Conservation (phyloP, 2,329 filamentous ascomycete species). For the Elsinoe necatrix region DNA sequence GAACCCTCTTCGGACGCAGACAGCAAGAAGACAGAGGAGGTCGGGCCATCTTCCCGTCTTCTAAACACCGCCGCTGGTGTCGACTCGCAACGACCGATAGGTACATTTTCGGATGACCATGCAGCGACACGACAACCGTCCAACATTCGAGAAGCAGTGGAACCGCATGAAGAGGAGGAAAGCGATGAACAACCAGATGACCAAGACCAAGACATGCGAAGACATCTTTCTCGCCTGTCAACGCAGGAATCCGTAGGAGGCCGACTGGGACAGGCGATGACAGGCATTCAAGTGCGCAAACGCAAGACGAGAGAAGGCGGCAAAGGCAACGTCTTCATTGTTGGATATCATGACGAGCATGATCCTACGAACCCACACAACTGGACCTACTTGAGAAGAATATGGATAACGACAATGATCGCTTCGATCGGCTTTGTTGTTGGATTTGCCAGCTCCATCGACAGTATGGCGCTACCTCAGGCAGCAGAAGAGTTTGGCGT, state of each 20-base stretch:
- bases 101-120: conserved; percentile 2
- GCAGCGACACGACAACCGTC: neutral
- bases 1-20: neutral
- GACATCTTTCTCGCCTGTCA: conserved; percentile 23
- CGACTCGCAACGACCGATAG: neutral
- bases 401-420: conserved; percentile 30
- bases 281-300: conserved; percentile 31
- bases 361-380: conserved; percentile 33
- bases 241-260: conserved; percentile 28
- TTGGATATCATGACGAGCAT: conserved; percentile 30
- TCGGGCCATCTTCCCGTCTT: neutral
- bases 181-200: conserved; percentile 17
- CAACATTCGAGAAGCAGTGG: conserved; percentile 4
- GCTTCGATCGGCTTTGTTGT: conserved; percentile 43
- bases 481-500: conserved; percentile 42
- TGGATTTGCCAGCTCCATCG: conserved; percentile 45
- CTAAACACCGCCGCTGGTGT: neutral
- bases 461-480: conserved; percentile 41
- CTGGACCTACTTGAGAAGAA: conserved; percentile 26
- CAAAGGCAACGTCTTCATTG: conserved; percentile 32
- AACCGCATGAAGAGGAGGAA: conserved; percentile 17
- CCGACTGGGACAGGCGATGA: conserved; percentile 29
- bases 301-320: conserved; percentile 31
- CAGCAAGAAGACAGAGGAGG: conserved; percentile 1
- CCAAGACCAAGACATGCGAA: conserved; percentile 20